Evolutionary conservation across 176 grass and related monocot genomes (phyloP).

Genomic region (Cymbopogon citratus): DNA sequence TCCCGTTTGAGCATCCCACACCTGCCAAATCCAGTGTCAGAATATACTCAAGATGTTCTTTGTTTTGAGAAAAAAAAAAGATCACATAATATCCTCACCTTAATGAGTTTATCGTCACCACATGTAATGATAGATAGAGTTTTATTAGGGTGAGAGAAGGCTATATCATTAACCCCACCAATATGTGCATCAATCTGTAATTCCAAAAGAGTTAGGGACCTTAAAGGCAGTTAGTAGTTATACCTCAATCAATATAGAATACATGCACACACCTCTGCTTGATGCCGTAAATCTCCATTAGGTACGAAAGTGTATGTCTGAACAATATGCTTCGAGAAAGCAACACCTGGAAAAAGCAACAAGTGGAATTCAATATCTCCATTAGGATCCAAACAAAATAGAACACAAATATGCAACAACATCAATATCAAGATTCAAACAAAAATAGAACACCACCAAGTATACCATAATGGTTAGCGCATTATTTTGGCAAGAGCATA

Average conservation of each 20-base stretch:
- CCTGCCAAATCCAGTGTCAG: constrained; percentile 45
- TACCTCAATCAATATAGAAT: not conserved
- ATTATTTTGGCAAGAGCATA: not conserved
- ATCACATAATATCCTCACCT: constrained; percentile 47
- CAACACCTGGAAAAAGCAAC: constrained; percentile 67
- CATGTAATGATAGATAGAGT: constrained; percentile 95
- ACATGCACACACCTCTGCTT: constrained; percentile 70
- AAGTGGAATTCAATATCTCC: not conserved
- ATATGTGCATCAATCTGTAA: constrained; percentile 94
- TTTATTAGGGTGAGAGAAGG: constrained; percentile 98
- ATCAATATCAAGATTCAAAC: not conserved
- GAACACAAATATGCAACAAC: not conserved
- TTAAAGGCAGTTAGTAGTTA: constrained; percentile 8
- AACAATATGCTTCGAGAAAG: constrained; percentile 99
- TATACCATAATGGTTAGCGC: not conserved
- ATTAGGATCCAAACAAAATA: constrained; percentile 2
- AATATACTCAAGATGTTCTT: constrained; percentile 9
- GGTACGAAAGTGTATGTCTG: constrained; percentile 79
- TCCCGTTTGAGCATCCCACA: constrained; percentile 95
- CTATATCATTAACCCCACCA: constrained; percentile 97
- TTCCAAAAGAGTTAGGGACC: constrained; percentile 26
- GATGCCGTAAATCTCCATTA: constrained; percentile 84
- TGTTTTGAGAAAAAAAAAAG: not conserved
- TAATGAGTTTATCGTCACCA: constrained; percentile 96
- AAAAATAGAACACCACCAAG: not conserved